phyloP scores from a whole-genome alignment of 192 early-diverging fungal genomes.

The Geosiphon pyriformis region DNA sequence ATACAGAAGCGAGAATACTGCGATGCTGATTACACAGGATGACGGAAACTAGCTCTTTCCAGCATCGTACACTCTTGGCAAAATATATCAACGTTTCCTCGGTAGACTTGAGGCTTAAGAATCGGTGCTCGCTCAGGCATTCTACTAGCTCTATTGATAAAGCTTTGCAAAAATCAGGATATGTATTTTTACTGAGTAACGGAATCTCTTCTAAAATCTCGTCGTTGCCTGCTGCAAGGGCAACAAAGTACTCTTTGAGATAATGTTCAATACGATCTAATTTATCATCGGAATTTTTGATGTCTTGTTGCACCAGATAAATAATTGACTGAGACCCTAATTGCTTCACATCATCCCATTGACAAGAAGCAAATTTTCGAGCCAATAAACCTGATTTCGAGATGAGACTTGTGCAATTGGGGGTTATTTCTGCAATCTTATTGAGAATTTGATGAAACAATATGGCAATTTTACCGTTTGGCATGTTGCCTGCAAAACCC shows the following conservation, averaged over 20 bases:
- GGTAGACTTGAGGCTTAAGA: conserved; percentile 24
- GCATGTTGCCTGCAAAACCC: conserved; percentile 32
- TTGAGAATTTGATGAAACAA: conserved; percentile 35
- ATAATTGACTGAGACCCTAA: conserved; percentile 33
- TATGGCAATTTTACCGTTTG: conserved; percentile 39
- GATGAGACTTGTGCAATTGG: conserved; percentile 23
- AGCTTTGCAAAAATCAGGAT: conserved; percentile 27
- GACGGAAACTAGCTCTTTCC: conserved; percentile 37
- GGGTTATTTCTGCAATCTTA: conserved; percentile 35
- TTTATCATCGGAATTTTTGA: conserved; percentile 31
- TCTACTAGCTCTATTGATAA: conserved; percentile 33
- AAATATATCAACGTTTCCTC: conserved; percentile 31
- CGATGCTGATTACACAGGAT: conserved; percentile 47
- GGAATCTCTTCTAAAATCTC: conserved; percentile 33
- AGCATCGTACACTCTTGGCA: conserved; percentile 36
- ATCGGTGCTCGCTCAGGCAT: conserved; percentile 25
- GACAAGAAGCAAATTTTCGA: conserved; percentile 25
- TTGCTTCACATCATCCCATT: conserved; percentile 37
- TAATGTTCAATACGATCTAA: conserved; percentile 36
- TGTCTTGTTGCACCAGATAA: conserved; percentile 37
- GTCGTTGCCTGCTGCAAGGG: conserved; percentile 35
- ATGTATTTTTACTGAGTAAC: conserved; percentile 34
- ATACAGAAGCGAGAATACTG: conserved; percentile 34
- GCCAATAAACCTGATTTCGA: conserved; percentile 31
- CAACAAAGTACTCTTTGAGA: conserved; percentile 32